A percentile compares a stretch with the other conserved stretches of the same genome.
Evolutionary conservation across 2,329 filamentous ascomycete genomes (phyloP).

Genomic region (Pyricularia pennisetigena): DNA sequence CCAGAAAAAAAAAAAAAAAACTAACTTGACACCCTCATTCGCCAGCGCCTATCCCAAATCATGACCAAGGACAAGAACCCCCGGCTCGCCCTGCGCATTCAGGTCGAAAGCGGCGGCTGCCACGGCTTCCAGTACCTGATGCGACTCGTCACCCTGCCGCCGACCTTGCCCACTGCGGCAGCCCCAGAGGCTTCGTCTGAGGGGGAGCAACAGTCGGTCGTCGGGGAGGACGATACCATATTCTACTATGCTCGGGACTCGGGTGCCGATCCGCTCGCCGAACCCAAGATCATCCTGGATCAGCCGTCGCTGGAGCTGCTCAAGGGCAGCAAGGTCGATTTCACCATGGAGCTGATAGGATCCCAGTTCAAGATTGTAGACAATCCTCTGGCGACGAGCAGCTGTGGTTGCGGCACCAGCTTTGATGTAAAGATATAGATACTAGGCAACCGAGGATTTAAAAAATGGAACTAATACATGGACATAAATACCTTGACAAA

Average conservation of each 20-base stretch:
- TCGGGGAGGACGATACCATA: slow-evolving; percentile 73
- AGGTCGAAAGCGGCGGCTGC: slow-evolving; percentile 88
- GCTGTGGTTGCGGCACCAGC: slow-evolving; percentile 93
- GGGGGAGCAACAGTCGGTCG: slow-evolving; percentile 13
- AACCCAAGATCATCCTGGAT: slow-evolving; percentile 81
- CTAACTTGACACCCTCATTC: slow-evolving; percentile 2
- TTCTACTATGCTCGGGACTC: slow-evolving; percentile 59
- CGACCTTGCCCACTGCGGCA: slow-evolving; percentile 14
- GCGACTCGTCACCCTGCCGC: slow-evolving; percentile 61
- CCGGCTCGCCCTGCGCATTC: slow-evolving; percentile 76
- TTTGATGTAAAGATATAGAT: slow-evolving; percentile 75
- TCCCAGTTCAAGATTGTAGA: slow-evolving; percentile 92
- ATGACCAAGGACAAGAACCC: slow-evolving; percentile 65
- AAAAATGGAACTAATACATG: background rate
- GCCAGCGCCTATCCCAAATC: slow-evolving; percentile 66
- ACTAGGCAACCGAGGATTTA: background rate
- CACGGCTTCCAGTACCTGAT: slow-evolving; percentile 98
- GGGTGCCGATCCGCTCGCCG: slow-evolving; percentile 27
- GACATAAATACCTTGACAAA: background rate
- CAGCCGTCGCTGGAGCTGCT: slow-evolving; percentile 77
- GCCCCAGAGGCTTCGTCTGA: slow-evolving; percentile 1
- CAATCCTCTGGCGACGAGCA: slow-evolving; percentile 85
- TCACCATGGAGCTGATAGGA: slow-evolving; percentile 85
- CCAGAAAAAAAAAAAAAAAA: background rate
- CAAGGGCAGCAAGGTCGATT: slow-evolving; percentile 92